Conservation (phyloP, 169 alveolate species). For the Eimeria maxima region DNA sequence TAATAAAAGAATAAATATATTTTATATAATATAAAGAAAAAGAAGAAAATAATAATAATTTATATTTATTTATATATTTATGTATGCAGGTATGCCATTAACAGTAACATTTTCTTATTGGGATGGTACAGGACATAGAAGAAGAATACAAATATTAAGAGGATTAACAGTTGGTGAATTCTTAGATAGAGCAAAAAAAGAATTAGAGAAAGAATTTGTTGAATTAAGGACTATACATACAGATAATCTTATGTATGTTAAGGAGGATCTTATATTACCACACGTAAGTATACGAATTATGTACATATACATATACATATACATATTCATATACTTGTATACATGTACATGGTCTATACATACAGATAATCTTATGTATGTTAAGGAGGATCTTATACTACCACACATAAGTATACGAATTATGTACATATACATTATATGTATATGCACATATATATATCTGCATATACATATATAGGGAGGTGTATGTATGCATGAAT, state of each 20-base stretch:
- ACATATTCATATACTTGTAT: too few species aligned
- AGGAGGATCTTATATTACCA: slow-evolving; percentile 89
- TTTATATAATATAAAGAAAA: too few species aligned
- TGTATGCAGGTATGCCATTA: slow-evolving; percentile 75
- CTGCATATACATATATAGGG: too few species aligned
- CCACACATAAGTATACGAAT: too few species aligned
- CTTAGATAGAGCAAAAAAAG: slow-evolving; percentile 82
- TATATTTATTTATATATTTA: background rate
- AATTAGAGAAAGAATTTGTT: slow-evolving; percentile 84
- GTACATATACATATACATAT: too few species aligned
- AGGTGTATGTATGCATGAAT: too few species aligned
- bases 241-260: slow-evolving; percentile 87
- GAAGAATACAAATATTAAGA: slow-evolving; percentile 80
- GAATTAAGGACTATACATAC: slow-evolving; percentile 79
- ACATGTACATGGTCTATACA: too few species aligned
- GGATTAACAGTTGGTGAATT: slow-evolving; percentile 85
- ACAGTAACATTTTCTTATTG: slow-evolving; percentile 87
- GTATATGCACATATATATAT: too few species aligned
- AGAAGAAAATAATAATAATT: background rate
- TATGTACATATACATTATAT: too few species aligned
- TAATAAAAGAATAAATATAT: too few species aligned
- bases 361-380: too few species aligned
- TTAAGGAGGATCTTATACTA: too few species aligned
- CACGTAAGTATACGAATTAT: slow-evolving; percentile 41
- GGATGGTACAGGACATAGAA: slow-evolving; percentile 89